phyloP scores from a whole-genome alignment of 2,329 filamentous ascomycete species.

The Colletotrichum zoysiae region DNA sequence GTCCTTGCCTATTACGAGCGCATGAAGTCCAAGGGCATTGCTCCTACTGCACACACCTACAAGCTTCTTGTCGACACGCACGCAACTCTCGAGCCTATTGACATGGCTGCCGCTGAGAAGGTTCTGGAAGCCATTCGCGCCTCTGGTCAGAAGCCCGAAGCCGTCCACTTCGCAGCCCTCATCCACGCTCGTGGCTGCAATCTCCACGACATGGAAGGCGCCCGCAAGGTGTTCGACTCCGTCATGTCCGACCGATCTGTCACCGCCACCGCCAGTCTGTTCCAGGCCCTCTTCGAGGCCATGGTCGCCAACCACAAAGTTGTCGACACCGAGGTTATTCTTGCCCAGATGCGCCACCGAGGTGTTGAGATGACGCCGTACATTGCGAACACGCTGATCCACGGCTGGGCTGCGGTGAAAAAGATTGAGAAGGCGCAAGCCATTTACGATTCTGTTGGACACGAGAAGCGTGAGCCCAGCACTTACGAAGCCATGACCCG shows the following conservation, averaged over 20 bases:
- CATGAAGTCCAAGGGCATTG: conserved; percentile 88
- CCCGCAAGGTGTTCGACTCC: conserved; percentile 83
- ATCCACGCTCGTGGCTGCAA: conserved; percentile 97
- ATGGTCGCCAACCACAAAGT: conserved; percentile 97
- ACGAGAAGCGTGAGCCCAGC: conserved; percentile 89
- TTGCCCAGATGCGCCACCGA: conserved; percentile 79
- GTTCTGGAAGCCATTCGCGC: conserved; percentile 83
- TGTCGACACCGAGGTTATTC: conserved; percentile 77
- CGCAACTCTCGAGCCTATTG: conserved; percentile 89
- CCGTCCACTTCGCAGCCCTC: conserved; percentile 94
- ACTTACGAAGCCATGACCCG: conserved; percentile 99
- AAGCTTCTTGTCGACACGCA: conserved; percentile 97
- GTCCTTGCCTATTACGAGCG: conserved; percentile 95
- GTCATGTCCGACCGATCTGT: conserved; percentile 78
- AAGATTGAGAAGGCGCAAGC: conserved; percentile 82
- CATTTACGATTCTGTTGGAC: conserved; percentile 84
- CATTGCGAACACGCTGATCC: conserved; percentile 97
- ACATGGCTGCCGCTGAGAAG: conserved; percentile 88
- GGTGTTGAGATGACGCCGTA: conserved; percentile 92
- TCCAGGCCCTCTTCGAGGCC: conserved; percentile 95
- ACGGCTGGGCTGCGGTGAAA: conserved; percentile 91
- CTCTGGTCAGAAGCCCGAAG: conserved; percentile 82
- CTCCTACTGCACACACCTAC: conserved; percentile 95
- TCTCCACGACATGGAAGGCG: conserved; percentile 88
- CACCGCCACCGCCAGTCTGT: conserved; percentile 84